Evolutionary conservation across 1,284 basidiomycete species (phyloP), one percentile per base, ranked within the genome.

Genomic region (Sutorius eximius): DNA sequence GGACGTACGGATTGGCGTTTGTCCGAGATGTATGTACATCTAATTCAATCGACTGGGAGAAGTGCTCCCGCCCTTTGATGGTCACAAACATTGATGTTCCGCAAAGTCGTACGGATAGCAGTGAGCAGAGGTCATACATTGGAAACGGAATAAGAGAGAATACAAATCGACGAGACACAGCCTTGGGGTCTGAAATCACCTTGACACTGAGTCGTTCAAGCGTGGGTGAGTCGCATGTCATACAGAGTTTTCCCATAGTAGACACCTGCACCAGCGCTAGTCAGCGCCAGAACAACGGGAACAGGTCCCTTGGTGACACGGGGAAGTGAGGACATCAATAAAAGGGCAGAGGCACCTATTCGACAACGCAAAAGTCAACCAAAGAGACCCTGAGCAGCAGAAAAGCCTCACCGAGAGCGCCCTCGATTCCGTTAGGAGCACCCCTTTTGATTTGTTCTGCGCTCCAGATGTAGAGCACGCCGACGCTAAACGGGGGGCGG

Each of bases 241-340:
- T 82, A 82, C 51, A 85, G 66, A 1, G 77, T 82, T 63, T 79
- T 85, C 53, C 86, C 89, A 61, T 93, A 93, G 72, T 93, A 93
- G 37, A 77, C 64, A 4, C 83, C 83, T 9, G 87, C 73, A 15
- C 76, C 73, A 0, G 85, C 78, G 5, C 86, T 84, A 3, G 88
- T 84, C 45, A 81, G 70, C 7, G 89, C 79, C 27, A 93, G 75
- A 29, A 82, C 67, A n/a, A 78, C 76, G 3, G 91, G 91, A 1
- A 93, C 81, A 1, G 91, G 91, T 0, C 89, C 91, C 68, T 91
- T 92, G 33, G 78, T 66, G 52, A 83, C 73, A 37, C 92, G 82
- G 2, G 92, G 91, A 37, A 87, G 68, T 3, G 90, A 92, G 10
- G 90, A 91, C n/a, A 89, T 72, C 51, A 94, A 73, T 30, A 94